Evolutionary conservation across 768 basidiomycete species (phyloP).

Genomic region (Lactifluus pinguis): DNA sequence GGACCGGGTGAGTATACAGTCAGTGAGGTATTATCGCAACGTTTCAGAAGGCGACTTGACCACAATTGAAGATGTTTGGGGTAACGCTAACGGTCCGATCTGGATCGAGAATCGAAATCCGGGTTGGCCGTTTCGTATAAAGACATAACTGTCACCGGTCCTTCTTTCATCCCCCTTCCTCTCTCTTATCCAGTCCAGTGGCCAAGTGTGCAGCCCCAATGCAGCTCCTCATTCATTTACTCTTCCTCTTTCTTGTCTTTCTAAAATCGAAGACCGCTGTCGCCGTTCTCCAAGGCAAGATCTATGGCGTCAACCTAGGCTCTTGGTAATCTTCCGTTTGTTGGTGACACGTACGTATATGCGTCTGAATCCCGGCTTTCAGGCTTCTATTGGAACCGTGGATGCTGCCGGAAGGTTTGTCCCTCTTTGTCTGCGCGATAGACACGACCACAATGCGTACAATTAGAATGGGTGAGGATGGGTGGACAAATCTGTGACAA

Average conservation of each 20-base stretch:
- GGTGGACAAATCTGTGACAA: conserved; percentile 56
- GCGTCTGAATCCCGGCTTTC: not conserved
- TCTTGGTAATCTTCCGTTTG: conserved; percentile 37
- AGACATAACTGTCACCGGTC: too few relatives aligned
- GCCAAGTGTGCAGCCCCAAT: not conserved
- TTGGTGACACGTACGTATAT: not conserved
- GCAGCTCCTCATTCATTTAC: not conserved
- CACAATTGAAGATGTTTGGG: too few relatives aligned
- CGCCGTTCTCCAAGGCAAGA: conserved; percentile 30
- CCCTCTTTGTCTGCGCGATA: not conserved
- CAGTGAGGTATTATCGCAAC: too few relatives aligned
- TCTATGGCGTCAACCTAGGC: conserved; percentile 66
- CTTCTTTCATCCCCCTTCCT: not conserved
- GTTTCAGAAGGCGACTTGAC: too few relatives aligned
- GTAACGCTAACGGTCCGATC: too few relatives aligned
- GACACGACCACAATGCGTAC: not conserved
- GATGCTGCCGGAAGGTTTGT: conserved; percentile 64
- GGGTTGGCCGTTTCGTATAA: too few relatives aligned
- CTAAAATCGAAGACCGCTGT: too few relatives aligned
- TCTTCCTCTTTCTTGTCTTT: not conserved
- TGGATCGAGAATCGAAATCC: too few relatives aligned
- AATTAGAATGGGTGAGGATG: conserved; percentile 61
- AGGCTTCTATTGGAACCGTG: conserved; percentile 76
- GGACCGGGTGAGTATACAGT: too few relatives aligned
- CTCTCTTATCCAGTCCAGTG: not conserved